Base-by-base conservation (phyloP, 1,284 basidiomycete species). In the Ceratorhiza oryzae-sativae region DNA sequence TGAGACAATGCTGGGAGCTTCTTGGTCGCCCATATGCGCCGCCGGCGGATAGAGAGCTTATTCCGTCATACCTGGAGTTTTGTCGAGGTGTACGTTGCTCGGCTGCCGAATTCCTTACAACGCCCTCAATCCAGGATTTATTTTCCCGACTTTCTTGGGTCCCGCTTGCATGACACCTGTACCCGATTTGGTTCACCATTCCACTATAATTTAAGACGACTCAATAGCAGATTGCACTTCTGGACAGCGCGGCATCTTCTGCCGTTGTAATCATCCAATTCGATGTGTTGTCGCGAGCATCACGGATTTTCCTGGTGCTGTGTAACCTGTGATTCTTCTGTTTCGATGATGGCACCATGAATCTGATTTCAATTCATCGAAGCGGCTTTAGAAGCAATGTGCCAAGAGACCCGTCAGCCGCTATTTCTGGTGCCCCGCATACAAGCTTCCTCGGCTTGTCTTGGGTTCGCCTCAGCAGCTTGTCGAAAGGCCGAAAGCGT, bases 51-150 rank as follows among this genome's bases (percentile, higher is more conserved):
- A 27, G 30, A 45, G 65, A 58, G 3, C 41, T 68, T 9, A 25
- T 58, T 58, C 65, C 65, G 4, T 68, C 65, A 23, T 68, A 68
- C 27, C 53, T 68, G 39, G 65, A 68, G 15, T 68, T 68, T 46
- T 68, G 65, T 51, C 39, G 30, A 13, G 23, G 20, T n/a, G 65
- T 58, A 13, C 51, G 53, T 18, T 32, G 8, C n/a, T 41, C 53
- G 20, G 30, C 65, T 23, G 41, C 20, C 25, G 65, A 68, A 18
- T 41, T 68, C 2, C 41, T 68, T 30, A 23, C 55, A 8, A n/a
- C 36, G 23, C 18, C 65, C 27, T 41, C 65, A n/a, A 41, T 58
- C 20, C 51, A 68, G 32, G 51, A 68, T 39, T 34, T 68, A n/a
- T 36, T 13, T 20, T 27, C 46, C 46, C 65, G 65, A 27, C 65